A percentile compares a stretch with the other conserved stretches of the same genome.
These are phyloP conservation scores for Aspergillus steynii DNA, from an alignment of 495 filamentous ascomycete species.

Conservation along the genomic window DNA sequence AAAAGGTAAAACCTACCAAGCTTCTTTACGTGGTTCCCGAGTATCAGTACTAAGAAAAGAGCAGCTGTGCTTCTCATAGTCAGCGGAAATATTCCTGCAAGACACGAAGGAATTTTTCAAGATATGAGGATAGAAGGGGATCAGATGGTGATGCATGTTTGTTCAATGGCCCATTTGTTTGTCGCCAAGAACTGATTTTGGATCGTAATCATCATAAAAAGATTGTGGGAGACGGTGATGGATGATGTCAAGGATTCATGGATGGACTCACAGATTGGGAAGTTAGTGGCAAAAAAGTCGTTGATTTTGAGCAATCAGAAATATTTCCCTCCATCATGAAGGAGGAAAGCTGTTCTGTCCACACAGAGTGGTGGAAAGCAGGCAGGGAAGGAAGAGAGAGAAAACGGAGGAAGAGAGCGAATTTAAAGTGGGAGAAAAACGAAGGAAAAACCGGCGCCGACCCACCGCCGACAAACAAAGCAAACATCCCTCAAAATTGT, in stretches of 20 bases:
- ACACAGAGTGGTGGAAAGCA: neutral
- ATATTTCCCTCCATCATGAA: constrained; percentile 20
- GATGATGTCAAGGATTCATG: constrained; percentile 2
- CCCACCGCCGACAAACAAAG: constrained; percentile 39
- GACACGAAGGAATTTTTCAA: neutral
- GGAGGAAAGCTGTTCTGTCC: constrained; percentile 6
- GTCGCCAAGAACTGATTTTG: constrained; percentile 70
- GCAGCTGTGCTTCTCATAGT: neutral
- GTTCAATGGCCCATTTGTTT: constrained; percentile 80
- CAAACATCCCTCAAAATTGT: constrained; percentile 40
- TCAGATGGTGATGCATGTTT: constrained; percentile 99
- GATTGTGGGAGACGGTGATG: constrained; percentile 14
- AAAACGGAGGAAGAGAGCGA: constrained; percentile 31
- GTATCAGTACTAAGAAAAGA: no score
- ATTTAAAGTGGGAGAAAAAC: constrained; percentile 27
- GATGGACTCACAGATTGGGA: constrained; percentile 30
- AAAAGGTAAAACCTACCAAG: constrained; percentile 19
- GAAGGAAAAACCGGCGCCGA: constrained; percentile 26
- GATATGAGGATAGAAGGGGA: constrained; percentile 1
- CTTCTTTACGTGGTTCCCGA: constrained; percentile 1
- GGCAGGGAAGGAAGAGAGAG: constrained; percentile 13
- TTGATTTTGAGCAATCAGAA: constrained; percentile 4
- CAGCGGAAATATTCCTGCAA: neutral
- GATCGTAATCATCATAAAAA: constrained; percentile 64
- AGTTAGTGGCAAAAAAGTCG: constrained; percentile 16